Conservation (phyloP, 2,329 filamentous ascomycete species). For the Aquanectria penicillioides region DNA sequence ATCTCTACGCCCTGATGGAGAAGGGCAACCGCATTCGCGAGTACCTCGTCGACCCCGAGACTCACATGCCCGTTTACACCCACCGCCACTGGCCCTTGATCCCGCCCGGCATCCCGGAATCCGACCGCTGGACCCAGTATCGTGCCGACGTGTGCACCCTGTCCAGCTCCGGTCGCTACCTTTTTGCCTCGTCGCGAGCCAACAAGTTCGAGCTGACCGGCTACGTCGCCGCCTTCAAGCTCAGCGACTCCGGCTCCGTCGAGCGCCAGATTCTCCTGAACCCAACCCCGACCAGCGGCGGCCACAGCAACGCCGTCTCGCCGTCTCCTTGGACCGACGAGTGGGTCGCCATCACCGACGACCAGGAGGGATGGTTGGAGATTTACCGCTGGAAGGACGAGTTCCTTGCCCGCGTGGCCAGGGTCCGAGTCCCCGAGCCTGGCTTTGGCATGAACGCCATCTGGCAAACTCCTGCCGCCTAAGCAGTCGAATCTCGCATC, state of each 20-base stretch:
- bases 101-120: slow-evolving; percentile 70
- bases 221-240: slow-evolving; percentile 83
- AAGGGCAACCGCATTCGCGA: slow-evolving; percentile 86
- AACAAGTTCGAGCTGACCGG: slow-evolving; percentile 81
- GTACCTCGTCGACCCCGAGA: slow-evolving; percentile 80
- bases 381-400: slow-evolving; percentile 89
- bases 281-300: slow-evolving; percentile 86
- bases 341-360: slow-evolving; percentile 90
- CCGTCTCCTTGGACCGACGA: slow-evolving; percentile 87
- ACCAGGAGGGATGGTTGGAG: slow-evolving; percentile 87
- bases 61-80: slow-evolving; percentile 82
- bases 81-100: slow-evolving; percentile 81
- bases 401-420: slow-evolving; percentile 79
- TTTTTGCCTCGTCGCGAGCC: slow-evolving; percentile 86
- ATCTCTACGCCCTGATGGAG: slow-evolving; percentile 90
- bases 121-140: slow-evolving; percentile 69
- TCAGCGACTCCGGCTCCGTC: slow-evolving; percentile 75
- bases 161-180: slow-evolving; percentile 74
- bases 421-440: slow-evolving; percentile 82
- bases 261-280: slow-evolving; percentile 83
- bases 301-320: slow-evolving; percentile 88
- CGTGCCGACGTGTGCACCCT: slow-evolving; percentile 86
- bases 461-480: too few species aligned
- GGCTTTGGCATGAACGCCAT: slow-evolving; percentile 98
- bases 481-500: too few species aligned